Percentiles rank a stretch among this genome's conserved stretches.
Evolutionary conservation across 768 basidiomycete genomes (phyloP).

Genomic region (Pleurotus cornucopiae): DNA sequence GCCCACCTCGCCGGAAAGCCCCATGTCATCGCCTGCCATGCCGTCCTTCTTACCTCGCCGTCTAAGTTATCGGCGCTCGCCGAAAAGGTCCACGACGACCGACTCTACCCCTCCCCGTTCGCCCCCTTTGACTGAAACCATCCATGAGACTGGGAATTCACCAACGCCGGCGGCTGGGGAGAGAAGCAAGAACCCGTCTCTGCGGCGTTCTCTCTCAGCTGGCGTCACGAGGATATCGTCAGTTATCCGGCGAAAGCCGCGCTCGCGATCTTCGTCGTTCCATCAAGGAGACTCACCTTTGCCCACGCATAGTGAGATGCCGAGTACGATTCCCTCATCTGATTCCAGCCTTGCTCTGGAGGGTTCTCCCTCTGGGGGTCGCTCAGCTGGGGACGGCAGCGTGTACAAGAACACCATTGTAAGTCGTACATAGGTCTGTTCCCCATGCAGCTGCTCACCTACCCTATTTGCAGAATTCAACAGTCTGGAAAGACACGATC

Average conservation of each 20-base stretch:
- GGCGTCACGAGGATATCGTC: conserved; percentile 14
- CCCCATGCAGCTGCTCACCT: not conserved
- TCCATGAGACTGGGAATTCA: too few species aligned
- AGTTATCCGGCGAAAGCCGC: conserved; percentile 7
- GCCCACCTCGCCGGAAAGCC: conserved; percentile 14
- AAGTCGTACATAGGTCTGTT: conserved; percentile 11
- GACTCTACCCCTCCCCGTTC: not conserved
- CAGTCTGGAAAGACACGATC: conserved; percentile 55
- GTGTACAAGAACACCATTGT: conserved; percentile 55
- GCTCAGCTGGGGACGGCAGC: conserved; percentile 55
- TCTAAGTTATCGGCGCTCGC: not conserved
- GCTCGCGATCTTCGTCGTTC: conserved; percentile 1
- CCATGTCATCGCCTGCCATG: conserved; percentile 6
- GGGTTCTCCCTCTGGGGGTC: conserved; percentile 16
- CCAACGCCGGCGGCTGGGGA: too few species aligned
- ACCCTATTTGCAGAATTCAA: conserved; percentile 24
- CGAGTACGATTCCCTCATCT: not conserved
- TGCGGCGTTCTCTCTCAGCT: conserved; percentile 16
- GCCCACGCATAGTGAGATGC: not conserved
- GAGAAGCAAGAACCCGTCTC: not conserved
- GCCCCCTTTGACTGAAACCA: too few species aligned
- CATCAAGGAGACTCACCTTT: conserved; percentile 3
- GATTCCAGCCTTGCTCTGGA: not conserved
- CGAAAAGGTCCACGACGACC: not conserved
- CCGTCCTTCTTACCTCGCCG: conserved; percentile 12